Conservation (phyloP, 2,329 filamentous ascomycete species). For the Dactylellina haptotyla region DNA sequence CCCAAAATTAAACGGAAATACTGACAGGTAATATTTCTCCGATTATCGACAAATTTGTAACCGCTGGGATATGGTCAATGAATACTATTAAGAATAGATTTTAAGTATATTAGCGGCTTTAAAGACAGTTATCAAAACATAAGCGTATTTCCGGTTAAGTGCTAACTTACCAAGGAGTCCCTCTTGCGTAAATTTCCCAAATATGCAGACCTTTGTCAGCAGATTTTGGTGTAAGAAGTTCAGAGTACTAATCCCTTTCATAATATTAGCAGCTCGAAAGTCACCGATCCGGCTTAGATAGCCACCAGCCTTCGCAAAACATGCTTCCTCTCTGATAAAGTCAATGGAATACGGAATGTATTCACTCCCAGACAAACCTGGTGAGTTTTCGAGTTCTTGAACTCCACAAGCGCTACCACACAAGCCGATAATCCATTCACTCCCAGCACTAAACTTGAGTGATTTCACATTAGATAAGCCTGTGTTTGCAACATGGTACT, state of each 20-base stretch:
- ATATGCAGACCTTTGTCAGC: conserved; percentile 38
- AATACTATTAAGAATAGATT: conserved; percentile 13
- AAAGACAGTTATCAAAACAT: neutral
- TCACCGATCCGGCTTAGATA: conserved; percentile 39
- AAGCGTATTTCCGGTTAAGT: neutral
- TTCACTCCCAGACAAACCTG: conserved; percentile 4
- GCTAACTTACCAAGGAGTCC: conserved; percentile 26
- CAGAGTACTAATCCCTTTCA: conserved; percentile 22
- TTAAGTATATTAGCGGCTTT: neutral
- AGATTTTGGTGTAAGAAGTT: neutral
- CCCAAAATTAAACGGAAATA: neutral
- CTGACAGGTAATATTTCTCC: conserved; percentile 27
- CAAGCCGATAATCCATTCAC: conserved; percentile 43
- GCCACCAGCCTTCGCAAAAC: neutral
- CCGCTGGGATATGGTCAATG: conserved; percentile 26
- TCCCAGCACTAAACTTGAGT: conserved; percentile 45
- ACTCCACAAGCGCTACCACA: conserved; percentile 22
- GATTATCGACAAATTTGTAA: conserved; percentile 28
- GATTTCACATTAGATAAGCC: conserved; percentile 15
- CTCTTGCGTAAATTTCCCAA: conserved; percentile 38
- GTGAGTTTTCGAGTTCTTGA: conserved; percentile 35
- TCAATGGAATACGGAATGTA: conserved; percentile 39
- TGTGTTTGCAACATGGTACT: neutral
- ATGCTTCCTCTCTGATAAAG: conserved; percentile 2
- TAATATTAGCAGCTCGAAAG: conserved; percentile 32